A percentile compares a stretch with the other conserved stretches of the same genome.
These are phyloP conservation scores for Boletus sensibilis DNA, from an alignment of 768 basidiomycete genomes.

Conservation along the genomic window DNA sequence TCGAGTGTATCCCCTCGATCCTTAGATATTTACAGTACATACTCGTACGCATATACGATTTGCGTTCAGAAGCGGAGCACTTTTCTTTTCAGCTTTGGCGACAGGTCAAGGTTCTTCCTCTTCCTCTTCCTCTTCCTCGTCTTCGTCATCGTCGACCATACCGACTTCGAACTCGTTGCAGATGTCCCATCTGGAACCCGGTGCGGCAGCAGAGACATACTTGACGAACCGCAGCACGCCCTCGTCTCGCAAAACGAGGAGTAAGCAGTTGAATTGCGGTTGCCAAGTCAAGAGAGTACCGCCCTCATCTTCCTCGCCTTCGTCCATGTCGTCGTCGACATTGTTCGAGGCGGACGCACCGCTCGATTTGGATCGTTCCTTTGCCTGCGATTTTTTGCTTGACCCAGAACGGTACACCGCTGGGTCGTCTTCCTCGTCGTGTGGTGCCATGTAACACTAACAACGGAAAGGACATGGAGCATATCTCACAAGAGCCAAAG, in stretches of 20 bases:
- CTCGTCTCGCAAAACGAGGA: slow-evolving; percentile 89
- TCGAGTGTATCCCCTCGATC: not conserved
- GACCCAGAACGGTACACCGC: slow-evolving; percentile 79
- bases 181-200: slow-evolving; percentile 91
- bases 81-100: not conserved
- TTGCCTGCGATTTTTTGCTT: slow-evolving; percentile 37
- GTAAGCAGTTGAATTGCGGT: slow-evolving; percentile 84
- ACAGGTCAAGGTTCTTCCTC: slow-evolving; percentile 15
- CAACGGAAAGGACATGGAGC: not conserved
- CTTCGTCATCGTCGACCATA: slow-evolving; percentile 60
- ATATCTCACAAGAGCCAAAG: not conserved
- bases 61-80: not conserved
- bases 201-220: slow-evolving; percentile 86
- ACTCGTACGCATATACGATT: not conserved
- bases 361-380: slow-evolving; percentile 14
- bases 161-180: slow-evolving; percentile 92
- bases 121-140: slow-evolving; percentile 35
- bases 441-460: slow-evolving; percentile 92
- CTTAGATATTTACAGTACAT: not conserved
- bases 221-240: slow-evolving; percentile 95
- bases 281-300: slow-evolving; percentile 83
- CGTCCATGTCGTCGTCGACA: slow-evolving; percentile 8
- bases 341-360: slow-evolving; percentile 14
- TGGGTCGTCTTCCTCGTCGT: slow-evolving; percentile 93
- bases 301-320: slow-evolving; percentile 53